Conservation (phyloP, 495 filamentous ascomycete species). For the Xylaria telfairii region DNA sequence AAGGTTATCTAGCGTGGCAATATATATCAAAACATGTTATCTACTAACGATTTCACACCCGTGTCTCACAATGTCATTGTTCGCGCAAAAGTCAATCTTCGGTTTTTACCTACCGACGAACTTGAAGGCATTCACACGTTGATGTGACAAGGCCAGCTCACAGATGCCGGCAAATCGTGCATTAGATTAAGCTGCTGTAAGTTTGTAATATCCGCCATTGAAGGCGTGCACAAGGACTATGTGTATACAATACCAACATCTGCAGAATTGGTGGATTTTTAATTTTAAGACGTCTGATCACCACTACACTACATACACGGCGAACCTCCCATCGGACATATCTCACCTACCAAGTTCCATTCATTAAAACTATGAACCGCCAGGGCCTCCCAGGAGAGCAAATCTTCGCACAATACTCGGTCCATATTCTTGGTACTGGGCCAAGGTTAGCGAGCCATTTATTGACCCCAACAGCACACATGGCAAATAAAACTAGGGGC, state of each 20-base stretch:
- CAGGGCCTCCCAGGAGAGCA: constrained; percentile 90
- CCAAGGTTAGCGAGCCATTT: constrained; percentile 29
- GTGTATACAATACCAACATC: neutral
- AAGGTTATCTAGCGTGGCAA: too few species aligned
- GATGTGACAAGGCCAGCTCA: too few species aligned
- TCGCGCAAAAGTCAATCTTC: too few species aligned
- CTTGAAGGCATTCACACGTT: too few species aligned
- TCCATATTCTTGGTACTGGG: constrained; percentile 88
- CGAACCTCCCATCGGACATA: neutral
- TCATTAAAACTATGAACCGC: constrained; percentile 55
- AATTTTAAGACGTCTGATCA: neutral
- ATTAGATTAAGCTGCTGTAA: too few species aligned
- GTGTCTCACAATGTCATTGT: too few species aligned
- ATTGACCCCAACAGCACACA: neutral
- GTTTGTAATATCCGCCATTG: neutral
- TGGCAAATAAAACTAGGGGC: neutral
- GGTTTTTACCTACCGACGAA: too few species aligned
- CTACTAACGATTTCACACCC: too few species aligned
- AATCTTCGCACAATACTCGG: constrained; percentile 96
- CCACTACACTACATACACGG: constrained; percentile 2
- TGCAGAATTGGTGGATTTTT: neutral
- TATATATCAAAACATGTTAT: too few species aligned
- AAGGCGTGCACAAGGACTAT: neutral
- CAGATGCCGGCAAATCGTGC: too few species aligned
- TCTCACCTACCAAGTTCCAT: constrained; percentile 3